phyloP scores from a whole-genome alignment of 345 rosid species.

The Capsella bursapastoris region DNA sequence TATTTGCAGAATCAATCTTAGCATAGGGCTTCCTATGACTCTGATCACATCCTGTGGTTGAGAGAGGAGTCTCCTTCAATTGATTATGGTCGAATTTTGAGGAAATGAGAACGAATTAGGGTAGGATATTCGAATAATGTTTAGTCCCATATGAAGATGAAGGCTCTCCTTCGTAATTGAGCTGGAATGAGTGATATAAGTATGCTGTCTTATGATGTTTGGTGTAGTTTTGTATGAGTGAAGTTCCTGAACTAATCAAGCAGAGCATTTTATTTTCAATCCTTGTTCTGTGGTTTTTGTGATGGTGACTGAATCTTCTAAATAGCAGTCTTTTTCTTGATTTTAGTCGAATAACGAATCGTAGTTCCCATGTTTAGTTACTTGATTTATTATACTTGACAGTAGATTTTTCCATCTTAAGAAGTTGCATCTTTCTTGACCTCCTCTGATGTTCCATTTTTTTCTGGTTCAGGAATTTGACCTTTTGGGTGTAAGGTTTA shows the following conservation, averaged over 20 bases:
- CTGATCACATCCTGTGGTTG: constrained; percentile 1
- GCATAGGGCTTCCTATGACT: not conserved
- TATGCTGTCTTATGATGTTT: constrained; percentile 13
- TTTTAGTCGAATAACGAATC: not conserved
- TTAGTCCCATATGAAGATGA: not conserved
- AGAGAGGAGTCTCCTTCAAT: constrained; percentile 22
- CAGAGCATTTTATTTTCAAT: not conserved
- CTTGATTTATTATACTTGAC: not conserved
- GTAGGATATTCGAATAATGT: not conserved
- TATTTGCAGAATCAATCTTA: constrained; percentile 6
- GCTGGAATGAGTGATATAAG: not conserved
- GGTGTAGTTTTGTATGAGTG: not conserved
- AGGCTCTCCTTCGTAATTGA: constrained; percentile 7
- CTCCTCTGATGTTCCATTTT: constrained; percentile 1
- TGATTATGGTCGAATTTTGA: constrained; percentile 16
- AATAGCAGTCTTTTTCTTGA: not conserved
- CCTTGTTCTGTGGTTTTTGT: constrained; percentile 16
- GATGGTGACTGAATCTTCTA: constrained; percentile 7
- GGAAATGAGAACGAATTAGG: constrained; percentile 2
- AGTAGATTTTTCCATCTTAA: constrained; percentile 20
- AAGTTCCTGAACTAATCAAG: constrained; percentile 13
- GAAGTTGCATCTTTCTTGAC: constrained; percentile 10
- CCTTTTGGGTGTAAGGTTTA: constrained; percentile 5
- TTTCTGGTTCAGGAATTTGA: not conserved
- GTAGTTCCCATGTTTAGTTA: not conserved